phyloP scores from a whole-genome alignment of 1,284 basidiomycete genomes.

The Kalmanozyma brasiliensis region DNA sequence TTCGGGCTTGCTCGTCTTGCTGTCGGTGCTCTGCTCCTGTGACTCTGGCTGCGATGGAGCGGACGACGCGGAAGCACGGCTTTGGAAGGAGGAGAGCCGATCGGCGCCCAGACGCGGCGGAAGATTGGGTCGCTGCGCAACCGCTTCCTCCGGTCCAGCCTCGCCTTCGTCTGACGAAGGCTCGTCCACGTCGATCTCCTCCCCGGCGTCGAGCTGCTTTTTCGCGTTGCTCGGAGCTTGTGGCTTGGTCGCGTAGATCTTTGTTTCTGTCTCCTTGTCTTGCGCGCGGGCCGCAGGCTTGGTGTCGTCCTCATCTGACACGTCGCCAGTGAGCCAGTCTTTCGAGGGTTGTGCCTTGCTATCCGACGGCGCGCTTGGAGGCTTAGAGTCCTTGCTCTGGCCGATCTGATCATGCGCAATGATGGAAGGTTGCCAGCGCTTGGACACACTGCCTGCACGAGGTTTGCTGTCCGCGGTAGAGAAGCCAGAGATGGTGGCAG shows the following conservation, averaged over 20 bases:
- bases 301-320: conserved; percentile 26
- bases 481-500: conserved; percentile 22
- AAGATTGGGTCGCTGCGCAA: conserved; percentile 22
- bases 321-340: conserved; percentile 48
- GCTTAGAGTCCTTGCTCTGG: conserved; percentile 6
- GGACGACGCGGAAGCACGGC: background rate
- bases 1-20: conserved; percentile 7
- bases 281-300: background rate
- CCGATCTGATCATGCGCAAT: conserved; percentile 14
- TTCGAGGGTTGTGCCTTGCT: conserved; percentile 13
- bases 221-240: background rate
- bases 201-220: background rate
- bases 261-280: conserved; percentile 1
- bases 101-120: conserved; percentile 24
- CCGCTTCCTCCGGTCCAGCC: conserved; percentile 24
- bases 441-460: conserved; percentile 21
- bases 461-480: conserved; percentile 9
- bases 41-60: background rate
- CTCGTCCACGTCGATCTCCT: conserved; percentile 29
- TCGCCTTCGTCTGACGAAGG: conserved; percentile 37
- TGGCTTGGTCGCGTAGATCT: conserved; percentile 8
- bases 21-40: background rate
- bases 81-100: conserved; percentile 14
- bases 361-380: background rate
- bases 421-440: conserved; percentile 34